Conservation (phyloP, 768 basidiomycete genomes). For the Pisolithus tinctorius region DNA sequence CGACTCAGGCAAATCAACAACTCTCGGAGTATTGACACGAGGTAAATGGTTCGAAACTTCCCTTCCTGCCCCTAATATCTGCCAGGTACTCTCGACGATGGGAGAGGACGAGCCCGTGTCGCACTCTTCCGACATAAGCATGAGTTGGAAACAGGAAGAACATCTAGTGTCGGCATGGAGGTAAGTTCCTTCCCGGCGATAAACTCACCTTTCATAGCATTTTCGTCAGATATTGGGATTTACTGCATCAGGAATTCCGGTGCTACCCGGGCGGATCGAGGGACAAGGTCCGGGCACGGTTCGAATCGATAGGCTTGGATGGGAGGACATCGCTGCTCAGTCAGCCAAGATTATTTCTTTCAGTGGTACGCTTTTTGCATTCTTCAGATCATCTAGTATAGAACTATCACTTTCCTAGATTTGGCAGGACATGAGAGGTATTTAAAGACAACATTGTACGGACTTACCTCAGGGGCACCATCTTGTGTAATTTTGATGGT, state of each 20-base stretch:
- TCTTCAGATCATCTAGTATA: background rate
- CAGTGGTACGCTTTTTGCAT: slow-evolving; percentile 41
- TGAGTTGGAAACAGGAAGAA: slow-evolving; percentile 92
- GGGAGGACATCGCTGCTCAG: slow-evolving; percentile 90
- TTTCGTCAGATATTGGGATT: slow-evolving; percentile 77
- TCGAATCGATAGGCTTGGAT: slow-evolving; percentile 82
- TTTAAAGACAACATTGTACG: slow-evolving; percentile 89
- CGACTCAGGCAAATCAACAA: slow-evolving; percentile 91
- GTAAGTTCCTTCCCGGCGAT: slow-evolving; percentile 35
- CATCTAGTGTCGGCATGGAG: slow-evolving; percentile 96
- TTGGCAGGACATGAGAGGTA: slow-evolving; percentile 95
- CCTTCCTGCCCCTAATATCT: slow-evolving; percentile 6
- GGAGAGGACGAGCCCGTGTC: slow-evolving; percentile 76
- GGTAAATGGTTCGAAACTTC: slow-evolving; percentile 39
- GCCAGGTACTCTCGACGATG: slow-evolving; percentile 71
- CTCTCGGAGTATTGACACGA: slow-evolving; percentile 90
- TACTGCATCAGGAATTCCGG: slow-evolving; percentile 64
- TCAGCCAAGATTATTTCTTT: slow-evolving; percentile 93
- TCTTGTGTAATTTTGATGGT: slow-evolving; percentile 91
- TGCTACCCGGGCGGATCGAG: slow-evolving; percentile 60
- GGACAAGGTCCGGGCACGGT: slow-evolving; percentile 56
- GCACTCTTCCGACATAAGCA: slow-evolving; percentile 95
- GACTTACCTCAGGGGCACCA: slow-evolving; percentile 89
- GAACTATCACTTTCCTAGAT: slow-evolving; percentile 42
- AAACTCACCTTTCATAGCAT: background rate